Percentiles rank a stretch among this genome's conserved stretches.
phyloP scores from a whole-genome alignment of 2,329 filamentous ascomycete species.

The Aureobasidium sp. region DNA sequence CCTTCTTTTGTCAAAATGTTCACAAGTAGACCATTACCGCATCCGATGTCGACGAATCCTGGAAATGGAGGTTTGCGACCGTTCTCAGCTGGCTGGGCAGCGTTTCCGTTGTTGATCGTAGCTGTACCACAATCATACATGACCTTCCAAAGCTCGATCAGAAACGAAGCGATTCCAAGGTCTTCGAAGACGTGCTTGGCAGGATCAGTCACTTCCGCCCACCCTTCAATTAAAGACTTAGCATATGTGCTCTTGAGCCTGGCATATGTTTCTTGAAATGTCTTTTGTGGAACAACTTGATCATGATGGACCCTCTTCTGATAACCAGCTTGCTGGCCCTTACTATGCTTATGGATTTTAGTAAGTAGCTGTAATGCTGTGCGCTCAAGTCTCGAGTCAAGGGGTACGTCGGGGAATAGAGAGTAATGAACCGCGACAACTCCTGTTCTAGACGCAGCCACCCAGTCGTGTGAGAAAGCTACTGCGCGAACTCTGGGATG shows the following conservation, averaged over 20 bases:
- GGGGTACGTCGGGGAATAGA: constrained; percentile 33
- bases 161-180: constrained; percentile 78
- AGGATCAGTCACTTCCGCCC: constrained; percentile 83
- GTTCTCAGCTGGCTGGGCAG: background rate
- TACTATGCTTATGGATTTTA: constrained; percentile 65
- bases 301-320: constrained; percentile 81
- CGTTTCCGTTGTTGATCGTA: background rate
- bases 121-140: constrained; percentile 54
- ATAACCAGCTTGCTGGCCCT: constrained; percentile 59
- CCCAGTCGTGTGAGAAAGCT: constrained; percentile 60
- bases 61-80: constrained; percentile 50
- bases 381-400: constrained; percentile 42
- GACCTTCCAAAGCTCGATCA: constrained; percentile 82
- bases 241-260: constrained; percentile 75
- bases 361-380: constrained; percentile 63
- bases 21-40: constrained; percentile 86
- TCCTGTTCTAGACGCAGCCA: constrained; percentile 21
- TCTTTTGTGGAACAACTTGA: constrained; percentile 65
- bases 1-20: constrained; percentile 75
- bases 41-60: constrained; percentile 92
- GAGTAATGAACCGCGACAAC: constrained; percentile 46
- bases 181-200: constrained; percentile 95
- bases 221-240: constrained; percentile 59
- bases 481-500: constrained; percentile 70
- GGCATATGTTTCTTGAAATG: constrained; percentile 76